Evolutionary conservation across 1,139 yeast genomes (phyloP).

Genomic region (Hanseniaspora gamundiae): DNA sequence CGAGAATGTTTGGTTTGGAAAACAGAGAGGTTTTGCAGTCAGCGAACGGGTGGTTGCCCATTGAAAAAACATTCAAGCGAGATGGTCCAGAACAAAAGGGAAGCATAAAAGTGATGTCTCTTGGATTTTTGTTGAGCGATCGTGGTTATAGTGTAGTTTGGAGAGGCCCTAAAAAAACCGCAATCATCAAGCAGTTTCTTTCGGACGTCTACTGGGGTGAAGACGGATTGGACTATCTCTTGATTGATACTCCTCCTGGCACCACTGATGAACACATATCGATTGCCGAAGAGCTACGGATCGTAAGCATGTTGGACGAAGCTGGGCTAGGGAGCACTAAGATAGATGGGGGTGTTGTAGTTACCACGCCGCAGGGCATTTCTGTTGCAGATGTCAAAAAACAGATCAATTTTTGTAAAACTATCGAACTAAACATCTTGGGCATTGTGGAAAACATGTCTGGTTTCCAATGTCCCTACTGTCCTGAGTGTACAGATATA

Average conservation of each 20-base stretch:
- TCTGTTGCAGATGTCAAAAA: slow-evolving; percentile 89
- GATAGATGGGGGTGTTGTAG: slow-evolving; percentile 88
- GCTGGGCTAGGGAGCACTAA: slow-evolving; percentile 28
- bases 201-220: slow-evolving; percentile 85
- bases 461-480: slow-evolving; percentile 90
- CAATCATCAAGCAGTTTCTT: slow-evolving; percentile 90
- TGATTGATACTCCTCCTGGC: slow-evolving; percentile 98
- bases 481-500: slow-evolving; percentile 83
- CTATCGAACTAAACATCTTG: slow-evolving; percentile 65
- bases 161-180: slow-evolving; percentile 98
- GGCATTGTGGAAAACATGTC: slow-evolving; percentile 96
- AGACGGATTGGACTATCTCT: slow-evolving; percentile 51
- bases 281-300: slow-evolving; percentile 75
- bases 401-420: slow-evolving; percentile 83
- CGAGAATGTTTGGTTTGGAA: slow-evolving; percentile 93
- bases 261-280: slow-evolving; percentile 97
- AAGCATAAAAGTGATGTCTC: slow-evolving; percentile 55
- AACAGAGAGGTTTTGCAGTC: slow-evolving; percentile 69
- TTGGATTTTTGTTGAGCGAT: slow-evolving; percentile 79
- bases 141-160: slow-evolving; percentile 90
- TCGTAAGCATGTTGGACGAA: slow-evolving; percentile 3
- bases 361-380: slow-evolving; percentile 93
- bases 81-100: slow-evolving; percentile 8
- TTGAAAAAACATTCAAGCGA: slow-evolving; percentile 29
- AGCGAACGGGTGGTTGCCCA: slow-evolving; percentile 86